These are phyloP conservation scores for Lineolata rhizophorae DNA, from an alignment of 495 filamentous ascomycete genomes.

Conservation along the genomic window DNA sequence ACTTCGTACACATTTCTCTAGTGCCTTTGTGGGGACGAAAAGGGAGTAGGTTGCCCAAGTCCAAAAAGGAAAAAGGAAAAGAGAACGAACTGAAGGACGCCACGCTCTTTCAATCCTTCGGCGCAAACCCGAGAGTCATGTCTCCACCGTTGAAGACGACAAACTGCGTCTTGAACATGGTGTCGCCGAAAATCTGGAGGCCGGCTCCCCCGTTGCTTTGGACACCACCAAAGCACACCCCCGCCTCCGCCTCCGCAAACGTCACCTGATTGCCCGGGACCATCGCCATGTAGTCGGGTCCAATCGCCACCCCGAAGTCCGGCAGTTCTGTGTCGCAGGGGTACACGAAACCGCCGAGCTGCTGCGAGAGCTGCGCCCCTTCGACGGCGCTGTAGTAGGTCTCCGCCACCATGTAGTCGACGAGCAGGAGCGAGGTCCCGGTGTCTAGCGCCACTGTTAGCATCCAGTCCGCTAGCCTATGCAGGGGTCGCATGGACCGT, in stretches of 20 bases:
- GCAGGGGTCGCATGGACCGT: not conserved
- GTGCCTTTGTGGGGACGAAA: too few relatives aligned
- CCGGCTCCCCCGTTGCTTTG: constrained; percentile 29
- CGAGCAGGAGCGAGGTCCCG: constrained; percentile 20
- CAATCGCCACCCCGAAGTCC: constrained; percentile 42
- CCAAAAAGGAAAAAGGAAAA: too few relatives aligned
- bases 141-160: constrained; percentile 55
- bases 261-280: constrained; percentile 46
- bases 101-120: too few relatives aligned
- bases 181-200: constrained; percentile 56
- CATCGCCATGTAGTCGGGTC: constrained; percentile 32
- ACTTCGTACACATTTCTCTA: too few relatives aligned
- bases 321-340: constrained; percentile 41
- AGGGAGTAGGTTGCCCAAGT: too few relatives aligned
- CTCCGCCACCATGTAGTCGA: constrained; percentile 15
- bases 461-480: not conserved
- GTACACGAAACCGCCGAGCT: constrained; percentile 39
- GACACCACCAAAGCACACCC: constrained; percentile 18
- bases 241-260: constrained; percentile 33
- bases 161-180: constrained; percentile 61
- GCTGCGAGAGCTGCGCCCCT: constrained; percentile 25
- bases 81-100: too few relatives aligned
- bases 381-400: constrained; percentile 34
- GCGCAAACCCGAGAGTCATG: constrained; percentile 34
- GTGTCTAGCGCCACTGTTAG: constrained; percentile 14